Conservation (phyloP, 352 stramenopile species). For the Phytopythium vexans region DNA sequence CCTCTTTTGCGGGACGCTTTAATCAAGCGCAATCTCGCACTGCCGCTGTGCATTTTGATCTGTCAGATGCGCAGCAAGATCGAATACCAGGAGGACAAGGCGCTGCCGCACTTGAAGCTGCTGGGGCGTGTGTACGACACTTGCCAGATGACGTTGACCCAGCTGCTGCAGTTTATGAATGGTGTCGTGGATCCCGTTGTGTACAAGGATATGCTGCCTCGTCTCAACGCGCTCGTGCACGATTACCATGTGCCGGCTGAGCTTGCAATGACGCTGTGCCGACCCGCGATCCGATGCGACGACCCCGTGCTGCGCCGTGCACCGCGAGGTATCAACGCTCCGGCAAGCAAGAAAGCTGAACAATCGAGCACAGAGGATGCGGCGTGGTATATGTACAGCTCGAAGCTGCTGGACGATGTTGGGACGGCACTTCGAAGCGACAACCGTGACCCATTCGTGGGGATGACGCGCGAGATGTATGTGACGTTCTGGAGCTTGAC, state of each 20-base stretch:
- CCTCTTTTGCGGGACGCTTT: conserved; percentile 78
- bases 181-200: conserved; percentile 65
- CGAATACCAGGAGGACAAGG: conserved; percentile 63
- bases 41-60: conserved; percentile 77
- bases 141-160: conserved; percentile 81
- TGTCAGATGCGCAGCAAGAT: conserved; percentile 85
- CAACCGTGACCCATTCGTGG: conserved; percentile 40
- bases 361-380: conserved; percentile 6
- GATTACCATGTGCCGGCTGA: conserved; percentile 74
- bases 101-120: conserved; percentile 67
- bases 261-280: conserved; percentile 74
- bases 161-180: conserved; percentile 84
- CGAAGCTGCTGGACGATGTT: conserved; percentile 57
- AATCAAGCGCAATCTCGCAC: conserved; percentile 73
- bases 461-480: conserved; percentile 75
- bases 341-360: conserved; percentile 11
- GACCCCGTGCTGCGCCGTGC: conserved; percentile 62
- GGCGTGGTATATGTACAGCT: conserved; percentile 73
- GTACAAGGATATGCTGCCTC: conserved; percentile 74
- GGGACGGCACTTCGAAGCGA: conserved; percentile 28
- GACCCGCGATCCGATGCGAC: conserved; percentile 74
- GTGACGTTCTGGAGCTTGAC: conserved; percentile 85
- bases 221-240: conserved; percentile 52
- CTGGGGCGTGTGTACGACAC: conserved; percentile 80
- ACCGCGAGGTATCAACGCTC: conserved; percentile 60